These are phyloP conservation scores for Kokia cookei DNA, from an alignment of 441 rosid species.

Conservation along the genomic window DNA sequence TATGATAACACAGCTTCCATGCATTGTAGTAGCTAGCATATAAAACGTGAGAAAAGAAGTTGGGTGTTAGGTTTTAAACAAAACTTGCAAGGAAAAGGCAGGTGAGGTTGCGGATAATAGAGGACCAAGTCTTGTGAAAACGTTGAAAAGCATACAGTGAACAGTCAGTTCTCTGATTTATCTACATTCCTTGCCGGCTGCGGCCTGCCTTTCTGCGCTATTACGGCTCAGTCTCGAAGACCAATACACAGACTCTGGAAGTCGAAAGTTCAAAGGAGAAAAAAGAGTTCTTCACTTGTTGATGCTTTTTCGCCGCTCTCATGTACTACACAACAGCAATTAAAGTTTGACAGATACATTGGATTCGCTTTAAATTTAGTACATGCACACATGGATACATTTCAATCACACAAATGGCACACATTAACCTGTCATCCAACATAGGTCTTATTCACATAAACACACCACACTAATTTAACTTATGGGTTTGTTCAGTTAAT, in stretches of 20 bases:
- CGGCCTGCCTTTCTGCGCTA: background rate
- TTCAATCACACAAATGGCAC: background rate
- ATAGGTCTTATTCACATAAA: background rate
- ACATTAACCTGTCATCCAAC: background rate
- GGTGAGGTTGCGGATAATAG: too few relatives aligned
- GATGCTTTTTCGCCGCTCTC: too few relatives aligned
- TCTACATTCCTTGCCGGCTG: background rate
- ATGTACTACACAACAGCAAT: too few relatives aligned
- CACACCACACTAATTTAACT: background rate
- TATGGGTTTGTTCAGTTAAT: background rate
- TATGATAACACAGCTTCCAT: background rate
- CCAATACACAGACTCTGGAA: too few relatives aligned
- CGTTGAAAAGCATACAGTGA: background rate
- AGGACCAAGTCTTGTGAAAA: background rate
- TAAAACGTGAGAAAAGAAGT: conserved; percentile 9
- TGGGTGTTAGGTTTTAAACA: conserved; percentile 5
- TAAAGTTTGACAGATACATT: too few relatives aligned
- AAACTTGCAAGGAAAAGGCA: conserved; percentile 1
- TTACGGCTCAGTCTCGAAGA: too few relatives aligned
- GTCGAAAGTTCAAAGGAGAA: too few relatives aligned
- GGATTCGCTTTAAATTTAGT: too few relatives aligned
- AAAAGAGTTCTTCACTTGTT: too few relatives aligned
- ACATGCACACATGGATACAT: too few relatives aligned
- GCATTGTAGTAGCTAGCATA: conserved; percentile 4
- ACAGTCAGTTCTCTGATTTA: background rate